These are phyloP conservation scores for Fusarium verrucosum DNA, from an alignment of 2,329 filamentous ascomycete species.

Conservation along the genomic window DNA sequence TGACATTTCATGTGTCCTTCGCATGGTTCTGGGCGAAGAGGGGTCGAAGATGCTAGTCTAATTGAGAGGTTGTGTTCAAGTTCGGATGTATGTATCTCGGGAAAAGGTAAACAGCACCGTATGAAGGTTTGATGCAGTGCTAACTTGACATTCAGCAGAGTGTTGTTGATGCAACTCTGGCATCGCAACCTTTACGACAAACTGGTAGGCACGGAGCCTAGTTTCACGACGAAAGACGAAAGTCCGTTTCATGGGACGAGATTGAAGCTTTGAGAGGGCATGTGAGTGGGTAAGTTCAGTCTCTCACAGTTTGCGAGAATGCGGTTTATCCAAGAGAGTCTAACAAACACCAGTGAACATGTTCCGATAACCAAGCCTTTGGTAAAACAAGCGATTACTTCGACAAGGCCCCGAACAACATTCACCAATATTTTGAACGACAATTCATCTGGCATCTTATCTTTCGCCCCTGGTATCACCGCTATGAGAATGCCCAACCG, in stretches of 20 bases:
- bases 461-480: background rate
- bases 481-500: background rate
- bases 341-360: no score
- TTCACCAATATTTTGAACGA: background rate
- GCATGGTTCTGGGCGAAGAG: accelerated
- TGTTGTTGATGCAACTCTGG: background rate
- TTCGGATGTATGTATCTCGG: accelerated
- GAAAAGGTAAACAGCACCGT: accelerated
- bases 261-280: no score
- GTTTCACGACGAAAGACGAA: no score
- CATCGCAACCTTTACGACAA: no score
- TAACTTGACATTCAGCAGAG: background rate
- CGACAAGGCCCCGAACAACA: background rate
- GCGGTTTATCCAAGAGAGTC: no score
- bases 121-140: accelerated
- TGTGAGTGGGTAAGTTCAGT: no score
- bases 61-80: background rate
- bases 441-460: background rate
- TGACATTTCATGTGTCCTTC: background rate
- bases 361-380: no score
- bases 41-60: background rate
- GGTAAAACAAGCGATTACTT: no score
- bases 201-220: no score
- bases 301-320: no score
- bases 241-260: no score